phyloP scores from a whole-genome alignment of 2,329 filamentous ascomycete species.

The Pseudomassariella vexata region DNA sequence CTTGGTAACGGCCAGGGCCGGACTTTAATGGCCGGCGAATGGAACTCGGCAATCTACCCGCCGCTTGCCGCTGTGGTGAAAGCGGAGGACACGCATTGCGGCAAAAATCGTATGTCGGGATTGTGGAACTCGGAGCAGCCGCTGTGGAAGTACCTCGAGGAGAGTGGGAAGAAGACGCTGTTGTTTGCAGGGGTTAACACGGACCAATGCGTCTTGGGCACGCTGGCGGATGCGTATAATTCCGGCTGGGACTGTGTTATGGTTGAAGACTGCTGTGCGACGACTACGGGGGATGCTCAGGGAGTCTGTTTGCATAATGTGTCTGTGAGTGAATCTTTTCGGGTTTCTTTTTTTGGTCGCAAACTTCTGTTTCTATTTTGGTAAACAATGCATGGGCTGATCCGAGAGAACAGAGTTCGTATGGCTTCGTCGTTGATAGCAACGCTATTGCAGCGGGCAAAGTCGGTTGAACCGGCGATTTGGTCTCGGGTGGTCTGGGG shows the following conservation, averaged over 20 bases:
- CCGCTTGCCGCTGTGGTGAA: slow-evolving; percentile 34
- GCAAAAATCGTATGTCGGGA: slow-evolving; percentile 55
- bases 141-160: slow-evolving; percentile 32
- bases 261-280: slow-evolving; percentile 47
- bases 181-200: slow-evolving; percentile 56
- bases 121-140: slow-evolving; percentile 42
- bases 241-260: slow-evolving; percentile 51
- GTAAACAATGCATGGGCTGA: slow-evolving; percentile 1
- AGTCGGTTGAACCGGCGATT: background rate
- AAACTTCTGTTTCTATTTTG: background rate
- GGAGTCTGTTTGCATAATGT: slow-evolving; percentile 29
- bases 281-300: slow-evolving; percentile 33
- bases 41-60: slow-evolving; percentile 49
- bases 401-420: slow-evolving; percentile 6
- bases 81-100: slow-evolving; percentile 40
- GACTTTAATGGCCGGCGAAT: slow-evolving; percentile 44
- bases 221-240: slow-evolving; percentile 48
- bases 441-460: slow-evolving; percentile 3
- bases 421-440: slow-evolving; percentile 8
- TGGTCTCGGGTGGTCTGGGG: too few relatives aligned
- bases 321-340: slow-evolving; percentile 22
- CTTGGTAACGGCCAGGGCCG: slow-evolving; percentile 36
- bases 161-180: slow-evolving; percentile 37
- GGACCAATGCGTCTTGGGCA: slow-evolving; percentile 55
- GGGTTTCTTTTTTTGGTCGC: background rate